These are phyloP conservation scores for Globisporangium nagaii DNA, from an alignment of 352 stramenopile species.

Conservation along the genomic window DNA sequence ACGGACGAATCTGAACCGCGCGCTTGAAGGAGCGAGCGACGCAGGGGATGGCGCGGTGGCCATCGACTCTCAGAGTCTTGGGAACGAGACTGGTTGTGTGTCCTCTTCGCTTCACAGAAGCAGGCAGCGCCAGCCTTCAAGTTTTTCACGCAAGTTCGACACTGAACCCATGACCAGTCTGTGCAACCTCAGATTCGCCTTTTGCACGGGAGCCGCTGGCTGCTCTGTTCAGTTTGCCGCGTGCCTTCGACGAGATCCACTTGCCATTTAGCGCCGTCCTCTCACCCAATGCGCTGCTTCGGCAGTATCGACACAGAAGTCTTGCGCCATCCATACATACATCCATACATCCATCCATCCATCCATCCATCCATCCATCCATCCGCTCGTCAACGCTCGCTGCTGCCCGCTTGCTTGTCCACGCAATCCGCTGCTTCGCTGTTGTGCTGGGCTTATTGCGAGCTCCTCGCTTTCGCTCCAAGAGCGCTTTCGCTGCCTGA, in stretches of 20 bases:
- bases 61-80: not conserved
- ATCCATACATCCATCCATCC: no score
- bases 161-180: slow-evolving; percentile 2
- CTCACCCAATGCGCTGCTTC: not conserved
- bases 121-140: no score
- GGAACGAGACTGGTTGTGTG: no score
- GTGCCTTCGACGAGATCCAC: not conserved
- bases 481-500: no score
- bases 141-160: not conserved
- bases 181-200: not conserved
- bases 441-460: not conserved
- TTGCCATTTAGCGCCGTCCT: not conserved
- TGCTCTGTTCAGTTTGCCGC: slow-evolving; percentile 2
- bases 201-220: not conserved
- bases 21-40: not conserved
- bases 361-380: no score
- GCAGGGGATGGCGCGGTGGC: not conserved
- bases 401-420: not conserved
- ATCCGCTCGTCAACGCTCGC: no score
- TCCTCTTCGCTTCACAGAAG: no score
- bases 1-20: not conserved
- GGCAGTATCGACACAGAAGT: no score
- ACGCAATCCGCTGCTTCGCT: not conserved
- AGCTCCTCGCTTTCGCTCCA: not conserved
- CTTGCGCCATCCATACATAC: not conserved